Evolutionary conservation across 768 basidiomycete genomes (phyloP), one percentile per base, ranked within the genome.

Genomic region (Tylopilus sp.): DNA sequence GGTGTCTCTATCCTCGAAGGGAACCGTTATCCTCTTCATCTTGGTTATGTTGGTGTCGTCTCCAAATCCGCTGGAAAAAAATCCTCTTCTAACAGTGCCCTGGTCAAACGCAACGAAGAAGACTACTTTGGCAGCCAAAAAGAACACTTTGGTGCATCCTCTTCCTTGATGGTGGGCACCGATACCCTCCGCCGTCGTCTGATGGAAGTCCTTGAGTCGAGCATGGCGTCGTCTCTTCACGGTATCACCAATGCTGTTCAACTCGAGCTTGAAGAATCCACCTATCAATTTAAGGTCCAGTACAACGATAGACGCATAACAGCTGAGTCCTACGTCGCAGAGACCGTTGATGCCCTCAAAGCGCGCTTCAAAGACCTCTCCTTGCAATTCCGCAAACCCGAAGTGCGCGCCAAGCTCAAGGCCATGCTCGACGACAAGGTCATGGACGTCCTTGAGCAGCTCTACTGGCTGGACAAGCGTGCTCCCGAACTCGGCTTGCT

Each of bases 271-370:
- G 97, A 99, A 69, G 97, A 98, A 63, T 86, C 97, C 3, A 86
- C 86, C 12, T 99, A 99, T 68, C 97, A 98, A 69, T 99, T 99
- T 82, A 99, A 99, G 72, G 97, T 99, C 2, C 88, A 95, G 68
- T 92, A 91, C 73, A 99, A 99, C 65, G 97, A 99, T 71, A 85
- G 92, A 21, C 81, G 91, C 21, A 90, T 98, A 53, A 88, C 90
- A 1, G 86, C 97, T 11, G 97, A 99, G 69, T 94, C 92, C 2
- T 99, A 99, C 66, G 91, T 99, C 43, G 95, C 97, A 7, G 97
- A 98, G 72, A 94, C 95, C 2, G 86, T 98, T 71, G 97, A 99
- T 64, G 76, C 80, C 6, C 82, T 99, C 56, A 99, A 99, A 72
- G 78, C 79, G 0, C 82, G 86, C 40, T 95, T 99, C 79, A 90